Conservation (phyloP, 768 basidiomycete species). For the Harrya chromipes region DNA sequence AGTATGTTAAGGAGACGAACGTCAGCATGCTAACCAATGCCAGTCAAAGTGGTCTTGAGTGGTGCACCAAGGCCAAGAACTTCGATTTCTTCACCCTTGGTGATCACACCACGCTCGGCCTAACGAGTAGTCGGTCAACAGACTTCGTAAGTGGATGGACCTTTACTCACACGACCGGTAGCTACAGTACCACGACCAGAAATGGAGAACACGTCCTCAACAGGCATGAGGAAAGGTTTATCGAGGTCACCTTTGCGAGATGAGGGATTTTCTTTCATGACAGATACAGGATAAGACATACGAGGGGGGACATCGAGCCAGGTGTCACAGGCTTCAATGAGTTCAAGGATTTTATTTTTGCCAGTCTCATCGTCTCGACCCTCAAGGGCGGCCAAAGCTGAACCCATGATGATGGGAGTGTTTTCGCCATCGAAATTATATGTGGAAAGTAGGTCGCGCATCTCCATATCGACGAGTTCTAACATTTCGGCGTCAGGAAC, state of each 20-base stretch:
- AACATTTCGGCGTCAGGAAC: conserved; percentile 98
- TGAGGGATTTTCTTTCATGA: conserved; percentile 1
- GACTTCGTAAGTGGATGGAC: background rate
- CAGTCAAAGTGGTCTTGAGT: conserved; percentile 92
- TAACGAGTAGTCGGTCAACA: conserved; percentile 26
- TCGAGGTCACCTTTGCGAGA: conserved; percentile 78
- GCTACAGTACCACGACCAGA: conserved; percentile 98
- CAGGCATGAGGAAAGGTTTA: conserved; percentile 93
- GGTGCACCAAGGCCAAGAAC: conserved; percentile 79
- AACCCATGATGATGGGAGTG: conserved; percentile 98
- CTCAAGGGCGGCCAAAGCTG: conserved; percentile 92
- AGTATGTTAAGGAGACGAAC: conserved; percentile 1
- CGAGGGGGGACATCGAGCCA: conserved; percentile 96
- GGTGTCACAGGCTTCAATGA: conserved; percentile 82
- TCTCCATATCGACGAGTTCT: conserved; percentile 99
- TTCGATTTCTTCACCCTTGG: conserved; percentile 93
- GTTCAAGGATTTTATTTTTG: conserved; percentile 70
- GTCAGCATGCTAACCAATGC: conserved; percentile 58
- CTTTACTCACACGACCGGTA: conserved; percentile 76
- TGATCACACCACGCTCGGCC: conserved; percentile 90
- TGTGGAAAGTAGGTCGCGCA: conserved; percentile 87
- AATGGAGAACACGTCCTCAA: conserved; percentile 98
- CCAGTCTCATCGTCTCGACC: conserved; percentile 81
- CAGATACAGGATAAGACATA: conserved; percentile 35
- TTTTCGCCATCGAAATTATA: conserved; percentile 97